phyloP scores from a whole-genome alignment of 768 basidiomycete genomes.

The Amanita fuliginea region DNA sequence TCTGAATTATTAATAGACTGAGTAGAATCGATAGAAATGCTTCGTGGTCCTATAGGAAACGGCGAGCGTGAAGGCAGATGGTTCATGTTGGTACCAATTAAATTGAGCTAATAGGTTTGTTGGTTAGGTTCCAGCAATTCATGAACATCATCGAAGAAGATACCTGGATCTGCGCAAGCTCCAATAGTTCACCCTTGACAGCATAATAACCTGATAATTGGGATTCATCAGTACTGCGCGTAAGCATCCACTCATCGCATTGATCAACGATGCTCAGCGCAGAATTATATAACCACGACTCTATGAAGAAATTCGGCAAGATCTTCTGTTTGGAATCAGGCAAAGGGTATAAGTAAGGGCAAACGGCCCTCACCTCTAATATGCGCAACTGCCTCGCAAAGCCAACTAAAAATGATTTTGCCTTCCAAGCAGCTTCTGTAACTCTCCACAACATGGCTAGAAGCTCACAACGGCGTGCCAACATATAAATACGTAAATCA shows the following conservation, averaged over 20 bases:
- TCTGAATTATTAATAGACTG: constrained; percentile 46
- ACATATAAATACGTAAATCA: constrained; percentile 86
- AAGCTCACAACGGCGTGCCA: constrained; percentile 74
- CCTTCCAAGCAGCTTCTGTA: constrained; percentile 61
- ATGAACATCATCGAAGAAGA: not conserved
- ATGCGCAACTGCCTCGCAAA: constrained; percentile 71
- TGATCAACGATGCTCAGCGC: constrained; percentile 75
- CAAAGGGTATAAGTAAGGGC: constrained; percentile 2
- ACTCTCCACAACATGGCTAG: constrained; percentile 60
- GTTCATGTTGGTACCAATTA: constrained; percentile 63
- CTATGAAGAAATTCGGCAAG: constrained; percentile 65
- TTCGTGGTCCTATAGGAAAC: constrained; percentile 28
- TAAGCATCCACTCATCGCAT: constrained; percentile 61
- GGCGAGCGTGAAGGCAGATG: constrained; percentile 66
- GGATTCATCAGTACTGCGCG: constrained; percentile 34
- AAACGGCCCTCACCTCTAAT: constrained; percentile 53
- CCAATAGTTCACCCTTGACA: constrained; percentile 79
- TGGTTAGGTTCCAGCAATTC: not conserved
- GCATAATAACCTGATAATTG: constrained; percentile 49
- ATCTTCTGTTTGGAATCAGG: constrained; percentile 23
- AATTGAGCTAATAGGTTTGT: constrained; percentile 54
- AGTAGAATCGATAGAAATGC: constrained; percentile 14
- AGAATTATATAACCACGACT: constrained; percentile 91
- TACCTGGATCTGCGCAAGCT: constrained; percentile 85
- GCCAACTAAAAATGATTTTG: constrained; percentile 60